Evolutionary conservation across 23 red algal genomes (phyloP), one percentile per base, ranked within the genome.

Genomic region (Gracilaria caudata): DNA sequence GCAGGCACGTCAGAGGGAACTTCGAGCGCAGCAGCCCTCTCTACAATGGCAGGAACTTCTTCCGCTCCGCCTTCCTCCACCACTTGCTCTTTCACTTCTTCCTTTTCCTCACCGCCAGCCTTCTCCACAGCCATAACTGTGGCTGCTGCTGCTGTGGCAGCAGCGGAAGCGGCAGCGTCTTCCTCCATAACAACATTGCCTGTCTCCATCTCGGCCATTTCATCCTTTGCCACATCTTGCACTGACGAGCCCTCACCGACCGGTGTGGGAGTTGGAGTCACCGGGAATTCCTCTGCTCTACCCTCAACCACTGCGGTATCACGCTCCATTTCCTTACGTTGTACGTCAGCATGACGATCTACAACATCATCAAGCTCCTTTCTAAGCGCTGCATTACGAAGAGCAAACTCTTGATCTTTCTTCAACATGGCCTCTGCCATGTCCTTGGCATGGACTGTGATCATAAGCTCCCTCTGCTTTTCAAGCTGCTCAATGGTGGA

Each of bases 291-390:
- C 14, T 65, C 33, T 19, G 7, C 14, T 59, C 9, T 65, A 17
- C 79, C 58, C 28, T 65, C 79, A 19, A 35, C 40, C 55, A 64
- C 36, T 20, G 58, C 57, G 40, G 63, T 47, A 32, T 83, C 55
- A 10, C 40, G 63, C 33, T 86, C 66, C 0, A 58, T 41, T 21
- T 86, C 82, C 65, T 60, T 58, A 12, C 25, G 82, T 21, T 86
- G 82, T 30, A 74, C 24, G 20, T 58, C 82, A 12, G 65, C 30
- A 34, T 86, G 82, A 58, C 82, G 82, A 76, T 86, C 82, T 26
- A 86, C 82, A 19, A 86, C 82, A n/a, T 73, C 82, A 54, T 86
- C 82, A 16, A 86, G 47, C 66, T 86, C 82, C 68, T 86, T 86
- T n/a, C 66, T 61, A 23, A 86, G 68, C 11, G 82, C 82, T 4